phyloP scores from a whole-genome alignment of 2,329 filamentous ascomycete genomes.

The Fusarium heterosporum region DNA sequence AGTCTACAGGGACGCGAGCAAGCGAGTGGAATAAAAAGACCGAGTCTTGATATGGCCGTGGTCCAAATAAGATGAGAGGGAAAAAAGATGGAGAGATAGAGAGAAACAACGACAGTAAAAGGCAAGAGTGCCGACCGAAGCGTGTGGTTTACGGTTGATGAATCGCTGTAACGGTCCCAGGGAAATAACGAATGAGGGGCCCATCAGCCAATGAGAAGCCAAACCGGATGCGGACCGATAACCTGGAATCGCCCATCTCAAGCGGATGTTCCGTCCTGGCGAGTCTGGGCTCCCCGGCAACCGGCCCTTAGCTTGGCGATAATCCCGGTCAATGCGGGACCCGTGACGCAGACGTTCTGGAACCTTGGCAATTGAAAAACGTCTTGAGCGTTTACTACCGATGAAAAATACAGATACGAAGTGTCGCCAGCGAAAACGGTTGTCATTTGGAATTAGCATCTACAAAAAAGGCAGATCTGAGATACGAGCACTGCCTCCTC shows the following conservation, averaged over 20 bases:
- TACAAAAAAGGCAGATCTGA: background rate
- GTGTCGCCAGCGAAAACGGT: background rate
- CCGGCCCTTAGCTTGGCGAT: constrained; percentile 12
- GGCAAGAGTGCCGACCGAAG: background rate
- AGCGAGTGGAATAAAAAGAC: constrained; percentile 33
- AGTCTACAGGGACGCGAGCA: constrained; percentile 32
- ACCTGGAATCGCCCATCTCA: constrained; percentile 36
- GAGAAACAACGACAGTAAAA: constrained; percentile 9
- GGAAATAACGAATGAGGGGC: constrained; percentile 38
- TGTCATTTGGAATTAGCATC: background rate
- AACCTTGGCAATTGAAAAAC: constrained; percentile 1
- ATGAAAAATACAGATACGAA: background rate
- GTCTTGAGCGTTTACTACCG: background rate
- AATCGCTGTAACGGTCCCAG: constrained; percentile 42
- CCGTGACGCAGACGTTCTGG: constrained; percentile 38
- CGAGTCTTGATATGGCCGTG: constrained; percentile 22
- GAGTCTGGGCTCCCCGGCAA: constrained; percentile 35
- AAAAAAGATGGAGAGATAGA: constrained; percentile 27
- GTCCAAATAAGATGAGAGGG: constrained; percentile 20
- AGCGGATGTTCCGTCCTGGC: constrained; percentile 38
- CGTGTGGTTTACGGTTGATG: constrained; percentile 21
- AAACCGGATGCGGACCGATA: constrained; percentile 44
- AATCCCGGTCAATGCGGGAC: constrained; percentile 23
- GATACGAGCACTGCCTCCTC: constrained; percentile 31
- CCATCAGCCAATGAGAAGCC: constrained; percentile 24